These are phyloP conservation scores for Colletotrichum tamarilloi DNA, from an alignment of 2,329 filamentous ascomycete genomes.

Conservation along the genomic window DNA sequence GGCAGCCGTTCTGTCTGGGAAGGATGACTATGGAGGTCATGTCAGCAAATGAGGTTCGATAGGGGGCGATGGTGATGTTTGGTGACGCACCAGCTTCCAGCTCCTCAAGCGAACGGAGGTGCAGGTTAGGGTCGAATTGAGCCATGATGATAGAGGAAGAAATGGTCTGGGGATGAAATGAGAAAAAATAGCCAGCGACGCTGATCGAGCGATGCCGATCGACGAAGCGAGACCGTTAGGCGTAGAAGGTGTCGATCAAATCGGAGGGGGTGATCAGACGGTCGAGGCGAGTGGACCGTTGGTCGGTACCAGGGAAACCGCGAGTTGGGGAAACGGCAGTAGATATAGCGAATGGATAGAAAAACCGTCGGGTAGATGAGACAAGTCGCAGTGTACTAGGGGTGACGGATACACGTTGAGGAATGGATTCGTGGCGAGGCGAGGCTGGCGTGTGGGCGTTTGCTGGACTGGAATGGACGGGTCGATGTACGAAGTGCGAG, in stretches of 20 bases:
- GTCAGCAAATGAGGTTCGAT: not conserved
- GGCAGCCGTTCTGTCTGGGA: constrained; percentile 55
- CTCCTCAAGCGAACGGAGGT: constrained; percentile 35
- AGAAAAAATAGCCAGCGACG: constrained; percentile 14
- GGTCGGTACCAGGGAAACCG: constrained; percentile 1
- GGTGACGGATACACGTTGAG: constrained; percentile 3
- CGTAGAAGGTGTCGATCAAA: constrained; percentile 25
- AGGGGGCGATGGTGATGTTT: not conserved
- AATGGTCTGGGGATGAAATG: not conserved
- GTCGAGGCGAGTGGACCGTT: constrained; percentile 4
- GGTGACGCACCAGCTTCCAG: constrained; percentile 30
- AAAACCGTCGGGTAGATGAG: constrained; percentile 10
- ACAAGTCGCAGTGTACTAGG: constrained; percentile 7
- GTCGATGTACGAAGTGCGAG: constrained; percentile 6
- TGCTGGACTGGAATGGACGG: constrained; percentile 25
- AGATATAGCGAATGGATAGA: constrained; percentile 12
- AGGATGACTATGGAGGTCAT: constrained; percentile 41
- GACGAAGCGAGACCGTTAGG: constrained; percentile 20
- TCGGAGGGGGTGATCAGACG: constrained; percentile 18
- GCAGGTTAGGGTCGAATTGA: constrained; percentile 33
- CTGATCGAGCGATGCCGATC: constrained; percentile 28
- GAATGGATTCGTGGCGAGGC: constrained; percentile 24
- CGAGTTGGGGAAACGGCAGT: constrained; percentile 2
- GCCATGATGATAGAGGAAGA: constrained; percentile 21
- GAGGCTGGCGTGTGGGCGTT: constrained; percentile 13